Percentiles rank a stretch among this genome's conserved stretches.
phyloP scores from a whole-genome alignment of 441 rosid species.

The Pelargonium exstipulatum region DNA sequence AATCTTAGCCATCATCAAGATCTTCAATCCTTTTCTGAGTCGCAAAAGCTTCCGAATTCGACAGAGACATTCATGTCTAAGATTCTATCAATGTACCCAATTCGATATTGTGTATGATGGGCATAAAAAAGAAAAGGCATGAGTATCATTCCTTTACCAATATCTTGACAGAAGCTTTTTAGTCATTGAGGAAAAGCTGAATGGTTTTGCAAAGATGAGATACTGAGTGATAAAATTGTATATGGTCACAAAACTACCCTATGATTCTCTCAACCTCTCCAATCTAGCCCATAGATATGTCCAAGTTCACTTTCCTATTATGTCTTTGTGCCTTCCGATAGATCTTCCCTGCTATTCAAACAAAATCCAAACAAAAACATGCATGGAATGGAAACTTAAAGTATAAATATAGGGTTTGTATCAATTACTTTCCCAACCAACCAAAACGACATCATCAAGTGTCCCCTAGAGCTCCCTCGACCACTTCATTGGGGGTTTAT shows the following conservation, averaged over 20 bases:
- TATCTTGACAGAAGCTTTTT: neutral
- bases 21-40: too few species aligned
- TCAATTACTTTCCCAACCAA: neutral
- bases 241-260: constrained; percentile 5
- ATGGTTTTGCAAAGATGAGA: neutral
- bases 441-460: neutral
- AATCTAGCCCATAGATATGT: constrained; percentile 18
- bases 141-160: neutral
- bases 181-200: neutral
- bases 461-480: neutral
- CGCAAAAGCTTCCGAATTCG: too few species aligned
- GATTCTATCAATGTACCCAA: neutral
- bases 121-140: neutral
- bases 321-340: too few species aligned
- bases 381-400: neutral
- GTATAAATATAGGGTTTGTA: constrained; percentile 14
- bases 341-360: too few species aligned
- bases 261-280: neutral
- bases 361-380: neutral
- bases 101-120: neutral
- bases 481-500: neutral
- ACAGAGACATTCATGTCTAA: too few species aligned
- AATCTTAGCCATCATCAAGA: neutral
- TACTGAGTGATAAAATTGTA: neutral
- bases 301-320: constrained; percentile 21